A percentile compares a stretch with the other conserved stretches of the same genome.
These are phyloP conservation scores for Trichomonascaceae sp. DNA, from an alignment of 1,139 yeast genomes.

Conservation along the genomic window DNA sequence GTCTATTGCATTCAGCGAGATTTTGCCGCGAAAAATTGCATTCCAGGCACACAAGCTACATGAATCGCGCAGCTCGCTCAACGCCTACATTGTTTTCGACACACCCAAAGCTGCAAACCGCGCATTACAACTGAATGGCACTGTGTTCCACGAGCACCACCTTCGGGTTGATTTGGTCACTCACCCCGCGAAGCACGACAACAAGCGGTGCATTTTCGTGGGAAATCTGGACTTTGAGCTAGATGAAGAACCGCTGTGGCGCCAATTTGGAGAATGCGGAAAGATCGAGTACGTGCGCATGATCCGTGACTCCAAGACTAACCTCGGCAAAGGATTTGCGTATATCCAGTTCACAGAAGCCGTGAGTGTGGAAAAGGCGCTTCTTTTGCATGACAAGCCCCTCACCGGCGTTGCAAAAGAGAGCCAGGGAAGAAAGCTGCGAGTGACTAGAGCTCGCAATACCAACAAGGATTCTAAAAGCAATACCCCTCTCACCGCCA, in stretches of 20 bases:
- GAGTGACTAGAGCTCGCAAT: slow-evolving; percentile 68
- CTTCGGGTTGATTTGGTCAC: slow-evolving; percentile 84
- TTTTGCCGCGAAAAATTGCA: slow-evolving; percentile 86
- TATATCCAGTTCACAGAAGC: slow-evolving; percentile 84
- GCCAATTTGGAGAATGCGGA: slow-evolving; percentile 56
- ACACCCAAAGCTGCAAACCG: slow-evolving; percentile 41
- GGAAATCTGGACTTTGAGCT: slow-evolving; percentile 94
- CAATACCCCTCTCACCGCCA: slow-evolving; percentile 18
- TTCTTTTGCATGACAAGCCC: slow-evolving; percentile 61
- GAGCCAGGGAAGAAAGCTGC: slow-evolving; percentile 43
- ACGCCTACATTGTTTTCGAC: slow-evolving; percentile 76
- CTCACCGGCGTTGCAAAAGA: slow-evolving; percentile 26
- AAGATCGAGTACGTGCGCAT: slow-evolving; percentile 80
- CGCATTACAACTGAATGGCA: slow-evolving; percentile 47
- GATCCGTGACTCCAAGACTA: slow-evolving; percentile 83
- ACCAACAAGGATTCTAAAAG: slow-evolving; percentile 34
- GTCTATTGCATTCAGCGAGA: slow-evolving; percentile 81
- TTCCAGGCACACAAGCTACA: slow-evolving; percentile 73
- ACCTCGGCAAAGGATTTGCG: slow-evolving; percentile 95
- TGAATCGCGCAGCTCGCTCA: slow-evolving; percentile 62
- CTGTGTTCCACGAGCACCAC: slow-evolving; percentile 57
- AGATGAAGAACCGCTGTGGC: slow-evolving; percentile 81
- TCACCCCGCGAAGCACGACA: slow-evolving; percentile 80
- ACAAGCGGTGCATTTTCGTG: slow-evolving; percentile 74
- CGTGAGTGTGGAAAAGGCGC: slow-evolving; percentile 68